Base-by-base conservation (phyloP, 257 asterid genomes). In the Apocynum venetum region DNA sequence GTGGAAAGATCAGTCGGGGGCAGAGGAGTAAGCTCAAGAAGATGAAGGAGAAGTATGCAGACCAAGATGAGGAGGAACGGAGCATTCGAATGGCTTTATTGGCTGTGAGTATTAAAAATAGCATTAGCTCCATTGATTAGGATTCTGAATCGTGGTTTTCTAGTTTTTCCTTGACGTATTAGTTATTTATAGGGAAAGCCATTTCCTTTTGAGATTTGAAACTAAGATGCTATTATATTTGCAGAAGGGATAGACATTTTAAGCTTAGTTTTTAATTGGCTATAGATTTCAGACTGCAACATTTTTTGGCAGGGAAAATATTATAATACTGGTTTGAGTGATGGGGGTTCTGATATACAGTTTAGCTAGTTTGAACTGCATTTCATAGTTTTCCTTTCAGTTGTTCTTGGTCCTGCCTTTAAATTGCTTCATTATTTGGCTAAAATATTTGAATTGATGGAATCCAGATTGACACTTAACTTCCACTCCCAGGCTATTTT, bases 31-130 rank as follows among this genome's bases (percentile, higher is more conserved):
- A 96, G 83, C 83, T 93, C 83, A 96, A 93, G 90, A 93, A 93
- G 84, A 93, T 96, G 79, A 96, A 93, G 86, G 99, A 93, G 86
- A 96, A 96, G 86, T 96, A 96, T 80, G 99, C 98, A 51, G 97
- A 96, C 80, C 99, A 96, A 85, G 99, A 96, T 84, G 99, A 93
- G 83, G 97, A 93, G 85, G 98, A 96, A 85, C 90, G 98, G 71
- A 88, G 81, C 82, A 91, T 96, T 77, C 89, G 97, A 78, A 96
- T 93, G 87, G 88, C 97, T 73, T 87, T 93, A 73, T 84, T 96
- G 83, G 97, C 90, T 51, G 98, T 95, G 14, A 77, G 85, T 77
- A 35, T 55, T 71, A 25, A 76, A 63, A 69, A 25, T 41, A 60
- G 52, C 25, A 64, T 35, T 17, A 53, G 25, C 31, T 68, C 1